These are phyloP conservation scores for Ormosia emarginata DNA, from an alignment of 306 rosid genomes.

Conservation along the genomic window DNA sequence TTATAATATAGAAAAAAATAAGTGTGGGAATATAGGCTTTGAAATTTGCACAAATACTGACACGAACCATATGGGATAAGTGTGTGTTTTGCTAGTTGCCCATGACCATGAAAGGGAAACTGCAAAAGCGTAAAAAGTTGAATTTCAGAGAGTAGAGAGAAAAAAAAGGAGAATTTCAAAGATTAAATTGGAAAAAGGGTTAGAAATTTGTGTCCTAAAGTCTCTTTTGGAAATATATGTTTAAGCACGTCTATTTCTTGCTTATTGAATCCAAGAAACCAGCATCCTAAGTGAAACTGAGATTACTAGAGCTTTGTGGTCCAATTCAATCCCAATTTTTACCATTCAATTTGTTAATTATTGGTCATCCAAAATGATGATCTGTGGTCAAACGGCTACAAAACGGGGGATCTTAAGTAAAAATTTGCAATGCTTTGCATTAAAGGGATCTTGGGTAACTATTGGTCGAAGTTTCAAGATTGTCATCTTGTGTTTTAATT, in stretches of 20 bases:
- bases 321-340: conserved; percentile 10
- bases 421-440: conserved; percentile 1
- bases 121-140: conserved; percentile 29
- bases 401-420: conserved; percentile 30
- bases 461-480: conserved; percentile 16
- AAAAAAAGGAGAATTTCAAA: conserved; percentile 15
- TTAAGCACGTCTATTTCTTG: conserved; percentile 34
- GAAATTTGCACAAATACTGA: conserved; percentile 51
- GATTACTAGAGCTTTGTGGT: conserved; percentile 4
- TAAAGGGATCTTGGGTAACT: conserved; percentile 14
- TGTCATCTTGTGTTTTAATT: neutral
- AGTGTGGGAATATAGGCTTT: conserved; percentile 38
- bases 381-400: conserved; percentile 35
- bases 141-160: conserved; percentile 27
- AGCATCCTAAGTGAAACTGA: conserved; percentile 60
- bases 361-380: conserved; percentile 41
- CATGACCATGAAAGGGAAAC: conserved; percentile 17
- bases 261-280: conserved; percentile 67
- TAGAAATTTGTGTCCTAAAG: conserved; percentile 78
- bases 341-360: conserved; percentile 29
- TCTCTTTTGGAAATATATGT: conserved; percentile 49
- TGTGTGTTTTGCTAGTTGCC: conserved; percentile 21
- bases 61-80: conserved; percentile 43
- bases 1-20: neutral
- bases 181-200: conserved; percentile 43